Evolutionary conservation across 495 filamentous ascomycete species (phyloP).

Genomic region (Xylaria palmicola): DNA sequence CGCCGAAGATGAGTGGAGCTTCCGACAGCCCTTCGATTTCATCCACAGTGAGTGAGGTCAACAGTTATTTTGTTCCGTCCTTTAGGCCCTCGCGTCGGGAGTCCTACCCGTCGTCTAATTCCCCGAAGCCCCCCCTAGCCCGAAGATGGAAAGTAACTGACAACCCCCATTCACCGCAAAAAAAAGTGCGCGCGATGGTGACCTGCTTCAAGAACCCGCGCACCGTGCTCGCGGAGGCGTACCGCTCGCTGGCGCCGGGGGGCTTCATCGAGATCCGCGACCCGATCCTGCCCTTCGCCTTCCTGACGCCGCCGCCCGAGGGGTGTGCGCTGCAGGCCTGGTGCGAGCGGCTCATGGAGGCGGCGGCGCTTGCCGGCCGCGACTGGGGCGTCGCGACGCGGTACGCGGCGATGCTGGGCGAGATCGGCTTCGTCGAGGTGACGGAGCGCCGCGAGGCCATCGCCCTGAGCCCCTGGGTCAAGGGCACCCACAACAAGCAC

Average conservation of each 20-base stretch:
- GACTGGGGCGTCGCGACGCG: conserved; percentile 17
- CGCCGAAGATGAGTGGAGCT: conserved; percentile 55
- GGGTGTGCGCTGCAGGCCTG: conserved; percentile 19
- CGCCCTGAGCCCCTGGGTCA: conserved; percentile 23
- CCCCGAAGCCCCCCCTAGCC: not conserved
- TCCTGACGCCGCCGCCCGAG: conserved; percentile 18
- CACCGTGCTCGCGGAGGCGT: conserved; percentile 44
- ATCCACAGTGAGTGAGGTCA: conserved; percentile 36
- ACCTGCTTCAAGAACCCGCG: conserved; percentile 47
- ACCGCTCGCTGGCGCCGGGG: conserved; percentile 44
- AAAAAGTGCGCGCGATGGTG: conserved; percentile 40
- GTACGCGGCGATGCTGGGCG: conserved; percentile 19
- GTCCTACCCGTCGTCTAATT: too few relatives aligned
- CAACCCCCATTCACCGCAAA: too few relatives aligned
- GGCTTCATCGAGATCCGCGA: conserved; percentile 49
- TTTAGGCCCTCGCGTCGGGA: too few relatives aligned
- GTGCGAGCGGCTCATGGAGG: conserved; percentile 20
- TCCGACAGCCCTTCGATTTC: conserved; percentile 49
- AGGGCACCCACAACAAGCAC: conserved; percentile 23
- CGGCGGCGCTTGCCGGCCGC: conserved; percentile 12
- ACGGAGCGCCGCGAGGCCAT: conserved; percentile 17
- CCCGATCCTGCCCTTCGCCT: conserved; percentile 17
- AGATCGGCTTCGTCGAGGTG: conserved; percentile 22
- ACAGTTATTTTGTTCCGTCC: not conserved
- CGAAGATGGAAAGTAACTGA: not conserved